Evolutionary conservation across 2,329 filamentous ascomycete species (phyloP), one percentile per base, ranked within the genome.

Genomic region (Phialophora chinensis): DNA sequence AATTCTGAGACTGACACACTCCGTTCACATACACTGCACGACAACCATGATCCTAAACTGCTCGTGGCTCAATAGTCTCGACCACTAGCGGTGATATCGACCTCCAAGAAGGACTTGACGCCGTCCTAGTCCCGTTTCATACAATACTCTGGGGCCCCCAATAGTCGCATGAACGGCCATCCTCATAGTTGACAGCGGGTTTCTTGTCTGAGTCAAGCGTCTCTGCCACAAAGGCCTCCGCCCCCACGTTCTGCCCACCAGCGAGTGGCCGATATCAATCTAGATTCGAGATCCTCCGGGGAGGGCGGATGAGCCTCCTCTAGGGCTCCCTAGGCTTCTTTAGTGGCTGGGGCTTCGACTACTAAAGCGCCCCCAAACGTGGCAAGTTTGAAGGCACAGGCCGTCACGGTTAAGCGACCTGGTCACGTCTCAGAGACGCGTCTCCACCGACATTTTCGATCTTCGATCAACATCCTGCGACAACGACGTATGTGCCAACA

Each of bases 381-480:
- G 25, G 27, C 53, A 27, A 27, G 49, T 52, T 52, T 52, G 49
- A 52, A 52, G 49, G 49, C 53, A 11, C 53, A 47, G 35, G 55
- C 55, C 31, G 55, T 58, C 55, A 58, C 55, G 55, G 53, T 55
- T 55, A 55, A 55, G 53, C 53, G 53, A 55, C 29, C 53, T 55
- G 23, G 25, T 55, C 53, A 55, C 53, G 53, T 55, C 53, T 55
- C 29, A 55, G 53, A 53, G 49, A 33, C 53, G 53, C 53, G 53
- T 55, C 53, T 35, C 53, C 53, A 55, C 53, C 53, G 29, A 33
- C 53, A 31, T 55, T 55, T 55, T 55, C 53, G 25, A 55, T 55
- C 53, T 55, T 33, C 53, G 11, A 11, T 55, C 53, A 55, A 33
- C 53, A 55, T 33, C 27, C 29, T 55, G 53, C 53, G 29, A 55